Evolutionary conservation across 2,329 filamentous ascomycete genomes (phyloP).

Genomic region (Aspergillus brunneoviolaceus): DNA sequence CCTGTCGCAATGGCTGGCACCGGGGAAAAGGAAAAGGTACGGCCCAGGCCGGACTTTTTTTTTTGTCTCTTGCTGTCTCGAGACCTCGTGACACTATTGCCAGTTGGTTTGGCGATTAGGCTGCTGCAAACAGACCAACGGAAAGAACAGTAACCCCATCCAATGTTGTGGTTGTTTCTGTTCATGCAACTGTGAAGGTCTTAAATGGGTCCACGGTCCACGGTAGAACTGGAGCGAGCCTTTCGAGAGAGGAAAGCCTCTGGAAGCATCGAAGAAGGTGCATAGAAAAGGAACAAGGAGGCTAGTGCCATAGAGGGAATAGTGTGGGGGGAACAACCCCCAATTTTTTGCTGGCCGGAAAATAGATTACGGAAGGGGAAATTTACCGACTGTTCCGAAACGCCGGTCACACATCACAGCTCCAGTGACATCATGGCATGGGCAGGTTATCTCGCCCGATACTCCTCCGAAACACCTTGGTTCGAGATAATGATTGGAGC

Average conservation of each 20-base stretch:
- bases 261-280: not conserved
- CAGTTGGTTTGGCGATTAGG: not conserved
- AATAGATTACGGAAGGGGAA: not conserved
- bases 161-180: not conserved
- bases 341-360: not conserved
- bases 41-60: not conserved
- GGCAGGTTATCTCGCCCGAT: not conserved
- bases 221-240: not conserved
- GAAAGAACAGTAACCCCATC: not conserved
- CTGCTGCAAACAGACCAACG: not conserved
- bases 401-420: not conserved
- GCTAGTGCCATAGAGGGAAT: not conserved
- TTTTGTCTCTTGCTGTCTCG: not conserved
- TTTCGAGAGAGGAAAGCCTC: not conserved
- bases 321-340: constrained; percentile 9
- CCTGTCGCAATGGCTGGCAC: not conserved
- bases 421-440: constrained; percentile 13
- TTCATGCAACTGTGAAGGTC: too few relatives aligned
- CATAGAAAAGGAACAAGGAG: not conserved
- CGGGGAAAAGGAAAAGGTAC: not conserved
- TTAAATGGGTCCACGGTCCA: not conserved
- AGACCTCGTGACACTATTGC: not conserved
- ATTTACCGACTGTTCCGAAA: constrained; percentile 1
- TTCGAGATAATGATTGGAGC: too few relatives aligned
- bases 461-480: not conserved